Evolutionary conservation across 768 basidiomycete species (phyloP), one percentile per base, ranked within the genome.

Genomic region (Amanita molliuscula): DNA sequence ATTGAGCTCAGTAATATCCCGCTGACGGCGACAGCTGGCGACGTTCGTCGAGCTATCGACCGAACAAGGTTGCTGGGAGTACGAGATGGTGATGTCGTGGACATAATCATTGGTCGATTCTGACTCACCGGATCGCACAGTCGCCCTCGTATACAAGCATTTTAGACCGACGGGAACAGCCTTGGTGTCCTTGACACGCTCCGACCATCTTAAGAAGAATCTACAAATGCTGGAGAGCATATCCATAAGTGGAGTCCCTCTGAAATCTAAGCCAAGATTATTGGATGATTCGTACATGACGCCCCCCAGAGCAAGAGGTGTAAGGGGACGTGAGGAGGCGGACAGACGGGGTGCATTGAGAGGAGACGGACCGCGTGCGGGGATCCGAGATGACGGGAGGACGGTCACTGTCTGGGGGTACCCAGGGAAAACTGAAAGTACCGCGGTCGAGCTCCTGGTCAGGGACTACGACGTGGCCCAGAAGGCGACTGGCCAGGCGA

Each of bases 321-420:
- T 52, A 6, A 59, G 60, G 53, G 65, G 65, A 13, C 59, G 65
- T 25, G 53, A 63, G 34, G 56, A 65, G 13, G 64, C 62, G 13
- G 58, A 52, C 13, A 48, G 48, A 16, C 52, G 64, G 28, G 64
- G 60, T 1, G 37, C 59, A 1, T 35, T 63, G 18, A 48, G 47
- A 33, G 72, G 73, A 4, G 67, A 68, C 48, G 82, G 80, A 8
- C 72, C 76, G 7, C 70, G 69, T 33, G 84, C 74, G n/a, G 69
- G 75, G 13, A 61, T 79, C 43, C 54, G 62, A 8, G 70, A 75
- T 38, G 62, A 64, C 31, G 79, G 77, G 8, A 77, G 62, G 53
- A 70, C 69, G 46, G 85, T 88, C 20, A 70, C 79, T 5, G 56
- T 86, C 1, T 75, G 68, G 61, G 87, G 86, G 2, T 58, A 88